These are phyloP conservation scores for Starmerella powellii DNA, from an alignment of 805 yeast species.

Conservation along the genomic window DNA sequence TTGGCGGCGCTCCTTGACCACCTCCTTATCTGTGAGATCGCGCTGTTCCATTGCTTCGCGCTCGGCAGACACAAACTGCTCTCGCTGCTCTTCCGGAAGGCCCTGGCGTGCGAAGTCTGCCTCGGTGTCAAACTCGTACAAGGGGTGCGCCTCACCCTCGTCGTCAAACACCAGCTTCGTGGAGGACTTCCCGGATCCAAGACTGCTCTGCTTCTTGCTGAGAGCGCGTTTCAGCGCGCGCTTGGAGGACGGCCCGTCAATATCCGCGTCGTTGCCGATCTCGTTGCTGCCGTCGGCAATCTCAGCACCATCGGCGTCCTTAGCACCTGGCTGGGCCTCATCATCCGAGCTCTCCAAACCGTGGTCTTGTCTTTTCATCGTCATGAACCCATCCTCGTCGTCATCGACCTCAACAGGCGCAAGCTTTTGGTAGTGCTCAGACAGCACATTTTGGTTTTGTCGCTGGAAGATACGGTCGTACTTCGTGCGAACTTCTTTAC, in stretches of 20 bases:
- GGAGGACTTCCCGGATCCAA: conserved; percentile 52
- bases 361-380: conserved; percentile 69
- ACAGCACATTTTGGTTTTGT: conserved; percentile 78
- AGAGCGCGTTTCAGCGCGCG: conserved; percentile 76
- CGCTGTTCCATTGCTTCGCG: conserved; percentile 52
- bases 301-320: neutral
- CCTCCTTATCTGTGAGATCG: conserved; percentile 65
- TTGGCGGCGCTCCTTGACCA: conserved; percentile 62
- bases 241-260: conserved; percentile 49
- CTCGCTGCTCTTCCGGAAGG: conserved; percentile 56
- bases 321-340: neutral
- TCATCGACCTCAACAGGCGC: conserved; percentile 25
- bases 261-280: neutral
- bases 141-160: conserved; percentile 82
- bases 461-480: conserved; percentile 94
- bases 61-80: conserved; percentile 55
- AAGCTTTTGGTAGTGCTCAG: conserved; percentile 75
- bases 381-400: conserved; percentile 59
- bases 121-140: conserved; percentile 83
- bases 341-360: conserved; percentile 37
- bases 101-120: conserved; percentile 67
- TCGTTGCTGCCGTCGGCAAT: neutral
- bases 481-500: conserved; percentile 58
- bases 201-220: conserved; percentile 54
- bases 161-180: conserved; percentile 82